phyloP scores from a whole-genome alignment of 2,329 filamentous ascomycete genomes.

The Fusarium sarcochroum region DNA sequence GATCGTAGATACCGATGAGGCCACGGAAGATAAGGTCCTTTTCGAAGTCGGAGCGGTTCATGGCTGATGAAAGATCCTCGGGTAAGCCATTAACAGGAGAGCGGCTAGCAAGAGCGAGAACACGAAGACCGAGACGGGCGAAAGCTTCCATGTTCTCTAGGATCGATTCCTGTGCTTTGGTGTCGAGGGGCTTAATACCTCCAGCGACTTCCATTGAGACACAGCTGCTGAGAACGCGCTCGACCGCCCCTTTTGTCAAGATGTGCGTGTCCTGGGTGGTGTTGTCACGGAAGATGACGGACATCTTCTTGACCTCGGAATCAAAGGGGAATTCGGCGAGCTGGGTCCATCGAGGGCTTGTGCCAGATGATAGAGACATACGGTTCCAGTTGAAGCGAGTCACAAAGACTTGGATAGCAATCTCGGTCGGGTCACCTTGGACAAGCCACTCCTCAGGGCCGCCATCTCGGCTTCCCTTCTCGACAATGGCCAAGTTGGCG shows the following conservation, averaged over 20 bases:
- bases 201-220: slow-evolving; percentile 60
- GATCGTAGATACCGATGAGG: slow-evolving; percentile 77
- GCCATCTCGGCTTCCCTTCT: slow-evolving; percentile 55
- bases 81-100: slow-evolving; percentile 33
- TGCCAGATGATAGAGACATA: slow-evolving; percentile 63
- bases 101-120: slow-evolving; percentile 70
- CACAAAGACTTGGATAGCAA: slow-evolving; percentile 81
- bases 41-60: slow-evolving; percentile 56
- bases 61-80: slow-evolving; percentile 30
- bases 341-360: slow-evolving; percentile 67
- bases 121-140: slow-evolving; percentile 74
- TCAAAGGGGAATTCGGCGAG: slow-evolving; percentile 81
- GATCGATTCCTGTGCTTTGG: slow-evolving; percentile 63
- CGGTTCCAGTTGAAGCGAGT: slow-evolving; percentile 76
- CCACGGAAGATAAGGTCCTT: slow-evolving; percentile 72
- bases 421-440: slow-evolving; percentile 75
- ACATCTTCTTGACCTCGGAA: slow-evolving; percentile 82
- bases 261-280: slow-evolving; percentile 59
- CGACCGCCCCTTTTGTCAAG: slow-evolving; percentile 76
- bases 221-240: slow-evolving; percentile 74
- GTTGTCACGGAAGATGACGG: slow-evolving; percentile 71
- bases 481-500: slow-evolving; percentile 74
- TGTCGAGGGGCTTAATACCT: slow-evolving; percentile 51
- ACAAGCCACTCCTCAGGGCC: slow-evolving; percentile 71
- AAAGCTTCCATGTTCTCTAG: slow-evolving; percentile 76